Base-by-base conservation (phyloP, 1,284 basidiomycete genomes). In the Phellinidium pouzarii region DNA sequence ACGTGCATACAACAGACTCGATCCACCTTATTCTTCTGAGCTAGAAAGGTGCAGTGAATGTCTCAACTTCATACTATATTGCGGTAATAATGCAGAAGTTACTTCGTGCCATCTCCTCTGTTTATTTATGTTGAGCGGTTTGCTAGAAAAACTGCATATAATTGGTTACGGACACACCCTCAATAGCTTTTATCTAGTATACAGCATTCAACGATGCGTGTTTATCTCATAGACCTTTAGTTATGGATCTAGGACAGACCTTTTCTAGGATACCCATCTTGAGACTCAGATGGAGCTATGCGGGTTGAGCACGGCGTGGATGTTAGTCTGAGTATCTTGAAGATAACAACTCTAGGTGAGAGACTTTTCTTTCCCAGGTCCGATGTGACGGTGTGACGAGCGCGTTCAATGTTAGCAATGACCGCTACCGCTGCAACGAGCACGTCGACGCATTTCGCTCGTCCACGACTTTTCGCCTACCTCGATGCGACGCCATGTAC, bases 21-120 rank as follows among this genome's bases (percentile, higher is more conserved):
- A 11, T 22, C 17, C 54, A 83, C 89, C 78, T 87, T 93, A 69
- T 94, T 94, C 72, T 94, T 95, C 72, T 94, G 91, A 46, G 91
- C 91, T 92, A 61, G 57, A 59, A 7, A 34, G 9, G 34, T 40
- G 19, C 7, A 23, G 42, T 26, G 22, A 65, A 12, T 60, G 58
- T 48, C 40, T 37, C 49, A 52, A 52, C 37, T 52, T 44, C 31
- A 40, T 23, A 53, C 56, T 45, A 38, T 23, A 14, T 54, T 49
- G 20, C 53, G 42, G 45, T 27, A 37, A 26, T 20, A n/a, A 26
- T 36, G 9, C 14, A 31, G 36, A 31, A 79, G 89, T 77, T 66
- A 89, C 88, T 92, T 70, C 91, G 79, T 58, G 91, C 87, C 91
- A 95, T 94, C 79, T 94, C 91, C 83, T 92, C 91, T 94, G 66